phyloP scores from a whole-genome alignment of 495 filamentous ascomycete genomes.

The Oidiodendron maius region DNA sequence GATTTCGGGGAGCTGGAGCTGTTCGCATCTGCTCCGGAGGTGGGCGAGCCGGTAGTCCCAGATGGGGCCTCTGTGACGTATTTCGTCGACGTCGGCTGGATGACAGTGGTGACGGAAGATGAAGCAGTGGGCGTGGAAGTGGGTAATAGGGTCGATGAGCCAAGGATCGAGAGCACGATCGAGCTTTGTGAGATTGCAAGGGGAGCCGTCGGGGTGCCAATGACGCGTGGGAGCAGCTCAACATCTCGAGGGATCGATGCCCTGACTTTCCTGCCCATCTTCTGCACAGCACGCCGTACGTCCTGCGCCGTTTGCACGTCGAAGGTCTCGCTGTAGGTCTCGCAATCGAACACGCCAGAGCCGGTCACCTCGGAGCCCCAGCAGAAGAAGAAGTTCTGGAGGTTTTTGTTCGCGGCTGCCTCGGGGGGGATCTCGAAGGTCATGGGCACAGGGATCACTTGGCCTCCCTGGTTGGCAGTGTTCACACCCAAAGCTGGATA shows the following conservation, averaged over 20 bases:
- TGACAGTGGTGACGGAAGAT: neutral
- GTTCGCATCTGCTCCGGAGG: neutral
- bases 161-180: neutral
- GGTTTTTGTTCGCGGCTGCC: neutral
- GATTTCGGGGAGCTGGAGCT: neutral
- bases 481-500: no score
- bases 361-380: neutral
- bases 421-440: neutral
- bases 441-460: no score
- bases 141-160: neutral
- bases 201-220: neutral
- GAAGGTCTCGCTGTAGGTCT: neutral
- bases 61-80: neutral
- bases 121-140: neutral
- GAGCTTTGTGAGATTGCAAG: neutral
- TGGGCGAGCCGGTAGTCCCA: neutral
- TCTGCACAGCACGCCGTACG: neutral
- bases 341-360: neutral
- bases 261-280: neutral
- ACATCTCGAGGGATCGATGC: neutral
- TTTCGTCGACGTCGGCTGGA: neutral
- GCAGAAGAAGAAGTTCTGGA: conserved; percentile 6
- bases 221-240: neutral
- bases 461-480: no score
- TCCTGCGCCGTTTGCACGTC: neutral